These are phyloP conservation scores for Pleomassaria siparia DNA, from an alignment of 2,329 filamentous ascomycete genomes.

Conservation along the genomic window DNA sequence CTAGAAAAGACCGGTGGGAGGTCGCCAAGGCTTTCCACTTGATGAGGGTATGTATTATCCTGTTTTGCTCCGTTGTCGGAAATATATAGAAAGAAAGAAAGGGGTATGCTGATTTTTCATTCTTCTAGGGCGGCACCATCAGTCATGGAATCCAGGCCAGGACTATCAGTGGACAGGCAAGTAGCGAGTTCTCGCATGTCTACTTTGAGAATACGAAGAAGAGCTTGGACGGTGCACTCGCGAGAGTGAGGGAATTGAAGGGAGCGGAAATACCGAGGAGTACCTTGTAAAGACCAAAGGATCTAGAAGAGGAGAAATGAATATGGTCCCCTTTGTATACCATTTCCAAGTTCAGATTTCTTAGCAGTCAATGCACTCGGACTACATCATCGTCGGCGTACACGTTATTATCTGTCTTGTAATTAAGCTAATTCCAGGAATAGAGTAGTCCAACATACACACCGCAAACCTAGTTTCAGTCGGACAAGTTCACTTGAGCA, in stretches of 20 bases:
- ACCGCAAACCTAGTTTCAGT: too few relatives aligned
- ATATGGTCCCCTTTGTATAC: too few relatives aligned
- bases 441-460: too few relatives aligned
- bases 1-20: constrained; percentile 43
- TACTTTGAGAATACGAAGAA: constrained; percentile 39
- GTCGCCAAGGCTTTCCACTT: constrained; percentile 38
- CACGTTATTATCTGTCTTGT: too few relatives aligned
- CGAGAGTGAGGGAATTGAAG: constrained; percentile 30
- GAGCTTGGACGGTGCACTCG: constrained; percentile 31
- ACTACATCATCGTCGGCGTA: too few relatives aligned
- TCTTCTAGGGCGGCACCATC: constrained; percentile 32
- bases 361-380: too few relatives aligned
- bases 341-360: too few relatives aligned
- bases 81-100: too few relatives aligned
- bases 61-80: background rate
- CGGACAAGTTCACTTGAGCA: too few relatives aligned
- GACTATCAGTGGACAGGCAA: constrained; percentile 39
- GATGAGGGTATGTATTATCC: constrained; percentile 31
- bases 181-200: constrained; percentile 38
- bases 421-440: too few relatives aligned
- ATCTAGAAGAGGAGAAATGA: too few relatives aligned
- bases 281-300: constrained; percentile 21
- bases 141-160: constrained; percentile 40
- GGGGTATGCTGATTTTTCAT: background rate
- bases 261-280: constrained; percentile 26